Base-by-base conservation (phyloP, 179 eudicot species). In the Corrigiola litoralis region DNA sequence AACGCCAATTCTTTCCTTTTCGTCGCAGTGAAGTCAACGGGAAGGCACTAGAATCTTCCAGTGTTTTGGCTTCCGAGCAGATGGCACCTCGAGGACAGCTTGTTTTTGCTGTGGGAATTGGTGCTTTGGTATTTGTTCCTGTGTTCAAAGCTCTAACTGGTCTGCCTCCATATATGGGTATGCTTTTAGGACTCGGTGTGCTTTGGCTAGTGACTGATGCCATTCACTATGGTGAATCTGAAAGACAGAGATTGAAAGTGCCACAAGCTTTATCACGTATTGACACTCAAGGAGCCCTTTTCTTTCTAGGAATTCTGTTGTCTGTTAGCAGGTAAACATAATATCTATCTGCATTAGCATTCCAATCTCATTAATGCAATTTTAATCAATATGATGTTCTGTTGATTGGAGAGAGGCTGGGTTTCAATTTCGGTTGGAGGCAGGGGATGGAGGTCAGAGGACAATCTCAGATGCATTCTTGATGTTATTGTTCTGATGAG, bases 41-140 rank as follows among this genome's bases (percentile, higher is more conserved):
- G 44, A 84, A 81, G 64, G 89, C 73, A 49, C 78, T 75, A 68
- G 82, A 81, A 66, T 33, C 88, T 38, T 52, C 84, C 33, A 68
- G 59, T 80, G 84, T 84, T 75, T 58, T 90, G 89, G 76, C 97
- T 48, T 79, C 98, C 28, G 92, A 92, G 76, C 92, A 87, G 77
- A 87, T 92, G 92, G 98, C 98, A 58, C 96, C 98, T 73, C 84
- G 95, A 40, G 96, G 97, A 65, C 79, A 81, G 73, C 98, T 92
- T 71, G 94, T 92, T 63, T 90, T 92, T 53, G 69, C 76, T 10
- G 90, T 90, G 41, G 98, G 98, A 27, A 46, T 90, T 46, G 95
- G 97, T 52, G 92, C 97, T 66, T 73, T 92, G 65, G 29, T 92
- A 56, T 90, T 84, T 74, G 98, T 92, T 72, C 97, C 97, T 0